phyloP scores from a whole-genome alignment of 2,329 filamentous ascomycete genomes.

The Fusarium verrucosum region DNA sequence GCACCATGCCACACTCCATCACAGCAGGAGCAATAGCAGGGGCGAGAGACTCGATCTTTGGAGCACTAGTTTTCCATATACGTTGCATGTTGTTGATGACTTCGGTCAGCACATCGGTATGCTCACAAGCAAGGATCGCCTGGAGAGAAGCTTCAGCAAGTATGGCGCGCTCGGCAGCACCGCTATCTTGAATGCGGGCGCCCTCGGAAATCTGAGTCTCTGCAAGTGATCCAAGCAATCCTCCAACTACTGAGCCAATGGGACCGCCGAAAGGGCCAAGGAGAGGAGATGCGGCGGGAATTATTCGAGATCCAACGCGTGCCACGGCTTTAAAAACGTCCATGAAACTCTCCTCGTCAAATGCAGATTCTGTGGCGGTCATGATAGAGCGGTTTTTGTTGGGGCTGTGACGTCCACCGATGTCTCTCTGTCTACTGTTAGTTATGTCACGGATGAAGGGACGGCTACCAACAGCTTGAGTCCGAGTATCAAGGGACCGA shows the following conservation, averaged over 20 bases:
- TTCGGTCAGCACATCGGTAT: background rate
- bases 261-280: background rate
- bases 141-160: slow-evolving; percentile 38
- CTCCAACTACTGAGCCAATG: background rate
- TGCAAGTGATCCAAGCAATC: background rate
- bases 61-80: slow-evolving; percentile 9
- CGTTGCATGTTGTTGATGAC: slow-evolving; percentile 20
- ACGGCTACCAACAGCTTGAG: background rate
- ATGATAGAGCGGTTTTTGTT: background rate
- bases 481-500: background rate
- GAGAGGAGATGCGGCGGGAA: background rate
- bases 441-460: no score
- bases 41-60: slow-evolving; percentile 14
- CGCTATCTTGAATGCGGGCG: background rate
- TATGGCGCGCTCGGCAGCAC: slow-evolving; percentile 32
- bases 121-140: slow-evolving; percentile 24
- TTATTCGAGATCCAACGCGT: background rate
- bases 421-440: background rate
- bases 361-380: background rate
- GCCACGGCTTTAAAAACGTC: slow-evolving; percentile 35
- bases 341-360: slow-evolving; percentile 31
- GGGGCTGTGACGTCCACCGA: background rate
- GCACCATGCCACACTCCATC: slow-evolving; percentile 8
- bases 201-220: background rate
- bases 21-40: slow-evolving; percentile 1